These are phyloP conservation scores for Gossypium ekmanianum DNA, from an alignment of 345 rosid species.

Conservation along the genomic window DNA sequence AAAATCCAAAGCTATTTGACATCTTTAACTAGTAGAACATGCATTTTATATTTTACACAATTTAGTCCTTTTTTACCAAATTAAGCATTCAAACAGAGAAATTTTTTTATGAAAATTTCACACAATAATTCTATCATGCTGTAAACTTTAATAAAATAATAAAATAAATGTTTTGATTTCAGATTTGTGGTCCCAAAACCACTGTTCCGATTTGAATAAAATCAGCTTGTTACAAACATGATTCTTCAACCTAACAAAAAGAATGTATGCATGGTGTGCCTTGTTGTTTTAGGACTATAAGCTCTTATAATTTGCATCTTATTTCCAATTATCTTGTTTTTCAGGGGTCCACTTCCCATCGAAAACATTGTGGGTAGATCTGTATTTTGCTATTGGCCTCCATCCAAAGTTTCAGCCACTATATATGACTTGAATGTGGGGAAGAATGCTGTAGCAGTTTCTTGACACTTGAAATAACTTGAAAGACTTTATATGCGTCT, in stretches of 20 bases:
- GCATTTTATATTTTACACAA: too few species aligned
- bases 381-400: conserved; percentile 71
- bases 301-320: background rate
- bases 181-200: too few species aligned
- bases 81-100: too few species aligned
- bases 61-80: too few species aligned
- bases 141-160: too few species aligned
- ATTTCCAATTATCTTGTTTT: conserved; percentile 10
- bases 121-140: too few species aligned
- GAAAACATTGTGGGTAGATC: conserved; percentile 67
- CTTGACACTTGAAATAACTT: conserved; percentile 30
- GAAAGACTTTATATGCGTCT: background rate
- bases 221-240: background rate
- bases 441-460: conserved; percentile 35
- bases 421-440: conserved; percentile 30
- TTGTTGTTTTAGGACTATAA: background rate
- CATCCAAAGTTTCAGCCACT: conserved; percentile 60
- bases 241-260: background rate
- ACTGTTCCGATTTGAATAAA: too few species aligned
- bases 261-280: background rate
- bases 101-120: too few species aligned
- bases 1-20: too few species aligned
- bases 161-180: too few species aligned
- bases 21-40: too few species aligned
- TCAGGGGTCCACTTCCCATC: conserved; percentile 82